Conservation (phyloP, 345 rosid species). For the Eucalyptus pumila region DNA sequence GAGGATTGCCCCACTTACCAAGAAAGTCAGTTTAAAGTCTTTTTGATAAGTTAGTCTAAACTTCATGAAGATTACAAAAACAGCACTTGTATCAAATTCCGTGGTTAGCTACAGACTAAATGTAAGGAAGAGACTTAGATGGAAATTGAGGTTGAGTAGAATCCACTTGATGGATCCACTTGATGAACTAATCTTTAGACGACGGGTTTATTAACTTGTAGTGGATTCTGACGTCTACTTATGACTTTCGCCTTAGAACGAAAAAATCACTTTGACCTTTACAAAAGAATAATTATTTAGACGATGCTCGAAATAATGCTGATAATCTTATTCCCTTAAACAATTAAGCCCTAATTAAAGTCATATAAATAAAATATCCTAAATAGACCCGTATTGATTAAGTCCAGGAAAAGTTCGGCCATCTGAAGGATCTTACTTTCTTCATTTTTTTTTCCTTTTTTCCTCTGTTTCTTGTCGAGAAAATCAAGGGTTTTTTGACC, state of each 20-base stretch:
- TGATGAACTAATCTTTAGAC: too few relatives aligned
- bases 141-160: too few relatives aligned
- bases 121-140: neutral
- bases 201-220: neutral
- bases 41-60: neutral
- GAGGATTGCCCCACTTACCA: too few relatives aligned
- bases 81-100: neutral
- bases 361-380: neutral
- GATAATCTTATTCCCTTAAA: neutral
- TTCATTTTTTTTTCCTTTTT: neutral
- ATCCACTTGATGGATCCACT: too few relatives aligned
- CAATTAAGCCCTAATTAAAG: neutral
- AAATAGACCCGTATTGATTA: neutral
- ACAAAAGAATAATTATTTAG: neutral
- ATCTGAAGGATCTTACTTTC: neutral
- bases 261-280: neutral
- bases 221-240: neutral
- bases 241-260: neutral
- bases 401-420: neutral
- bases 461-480: neutral
- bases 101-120: neutral
- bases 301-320: neutral
- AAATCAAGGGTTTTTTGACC: neutral
- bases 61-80: neutral
- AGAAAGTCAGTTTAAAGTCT: neutral